phyloP scores from a whole-genome alignment of 2,329 filamentous ascomycete genomes.

The Aureobasidium namibiae region DNA sequence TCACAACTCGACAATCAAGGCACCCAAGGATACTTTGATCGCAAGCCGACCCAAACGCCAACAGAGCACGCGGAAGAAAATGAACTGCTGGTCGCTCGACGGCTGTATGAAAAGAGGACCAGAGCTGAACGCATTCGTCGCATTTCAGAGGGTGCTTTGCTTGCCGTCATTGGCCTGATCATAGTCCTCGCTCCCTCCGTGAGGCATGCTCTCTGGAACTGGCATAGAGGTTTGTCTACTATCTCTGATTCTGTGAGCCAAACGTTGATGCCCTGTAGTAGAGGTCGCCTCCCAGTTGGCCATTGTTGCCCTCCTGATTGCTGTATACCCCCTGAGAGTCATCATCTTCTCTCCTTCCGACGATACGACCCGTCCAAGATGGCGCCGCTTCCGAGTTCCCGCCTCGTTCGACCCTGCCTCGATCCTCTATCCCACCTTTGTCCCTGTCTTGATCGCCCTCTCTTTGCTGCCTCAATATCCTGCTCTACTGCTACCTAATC shows the following conservation, averaged over 20 bases:
- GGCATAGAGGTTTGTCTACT: conserved; percentile 32
- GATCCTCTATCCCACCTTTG: conserved; percentile 71
- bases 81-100: conserved; percentile 46
- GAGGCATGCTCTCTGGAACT: conserved; percentile 24
- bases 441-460: conserved; percentile 70
- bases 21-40: conserved; percentile 30
- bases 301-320: conserved; percentile 25
- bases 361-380: background rate
- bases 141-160: conserved; percentile 45
- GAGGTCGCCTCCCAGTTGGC: conserved; percentile 33
- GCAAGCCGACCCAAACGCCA: conserved; percentile 9
- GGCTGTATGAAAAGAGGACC: conserved; percentile 72
- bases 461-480: conserved; percentile 58
- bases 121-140: conserved; percentile 79
- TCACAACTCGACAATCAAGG: conserved; percentile 40
- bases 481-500: conserved; percentile 62
- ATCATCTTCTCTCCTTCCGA: conserved; percentile 16
- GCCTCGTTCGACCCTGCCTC: conserved; percentile 83
- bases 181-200: conserved; percentile 33
- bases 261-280: conserved; percentile 20
- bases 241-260: conserved; percentile 16
- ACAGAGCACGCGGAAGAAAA: conserved; percentile 28
- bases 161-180: conserved; percentile 44
- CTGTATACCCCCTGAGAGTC: conserved; percentile 32
- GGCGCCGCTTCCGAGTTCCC: conserved; percentile 50